Evolutionary conservation across 2,329 filamentous ascomycete genomes (phyloP).

Genomic region (Claviceps purpurea): DNA sequence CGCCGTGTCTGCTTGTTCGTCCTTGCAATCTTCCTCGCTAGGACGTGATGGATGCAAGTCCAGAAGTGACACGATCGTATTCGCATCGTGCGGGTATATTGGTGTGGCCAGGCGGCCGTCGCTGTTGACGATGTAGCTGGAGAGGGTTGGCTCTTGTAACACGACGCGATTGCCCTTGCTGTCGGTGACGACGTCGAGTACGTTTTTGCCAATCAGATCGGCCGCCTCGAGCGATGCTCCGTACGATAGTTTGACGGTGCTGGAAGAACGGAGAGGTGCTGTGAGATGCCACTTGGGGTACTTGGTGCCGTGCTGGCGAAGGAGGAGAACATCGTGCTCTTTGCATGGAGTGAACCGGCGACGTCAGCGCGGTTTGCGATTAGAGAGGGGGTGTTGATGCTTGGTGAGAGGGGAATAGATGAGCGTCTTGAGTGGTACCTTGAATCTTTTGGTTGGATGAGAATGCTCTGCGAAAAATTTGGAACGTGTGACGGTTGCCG

Average conservation of each 20-base stretch:
- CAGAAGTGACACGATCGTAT: constrained; percentile 60
- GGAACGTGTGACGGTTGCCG: background rate
- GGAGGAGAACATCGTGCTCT: constrained; percentile 28
- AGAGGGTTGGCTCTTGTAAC: constrained; percentile 52
- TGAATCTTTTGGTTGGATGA: constrained; percentile 16
- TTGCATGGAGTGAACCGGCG: background rate
- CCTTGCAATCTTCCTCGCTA: constrained; percentile 15
- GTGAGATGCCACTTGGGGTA: constrained; percentile 26
- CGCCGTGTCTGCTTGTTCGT: constrained; percentile 17
- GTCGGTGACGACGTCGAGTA: constrained; percentile 45
- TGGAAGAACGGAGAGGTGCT: constrained; percentile 18
- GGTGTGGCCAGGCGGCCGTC: constrained; percentile 62
- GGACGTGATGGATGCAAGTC: constrained; percentile 51
- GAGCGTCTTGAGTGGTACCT: constrained; percentile 8
- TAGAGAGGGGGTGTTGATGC: background rate
- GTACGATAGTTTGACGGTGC: constrained; percentile 25
- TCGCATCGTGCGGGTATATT: constrained; percentile 60
- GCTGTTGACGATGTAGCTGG: constrained; percentile 57
- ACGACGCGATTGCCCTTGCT: constrained; percentile 36
- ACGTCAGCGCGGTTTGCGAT: background rate
- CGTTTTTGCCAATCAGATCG: constrained; percentile 49
- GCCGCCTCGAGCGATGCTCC: constrained; percentile 33
- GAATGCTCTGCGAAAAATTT: constrained; percentile 5
- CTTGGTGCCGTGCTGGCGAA: constrained; percentile 24
- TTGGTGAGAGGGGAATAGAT: background rate